Base-by-base conservation (phyloP, 1,139 yeast genomes). In the Trichomonascaceae sp. region DNA sequence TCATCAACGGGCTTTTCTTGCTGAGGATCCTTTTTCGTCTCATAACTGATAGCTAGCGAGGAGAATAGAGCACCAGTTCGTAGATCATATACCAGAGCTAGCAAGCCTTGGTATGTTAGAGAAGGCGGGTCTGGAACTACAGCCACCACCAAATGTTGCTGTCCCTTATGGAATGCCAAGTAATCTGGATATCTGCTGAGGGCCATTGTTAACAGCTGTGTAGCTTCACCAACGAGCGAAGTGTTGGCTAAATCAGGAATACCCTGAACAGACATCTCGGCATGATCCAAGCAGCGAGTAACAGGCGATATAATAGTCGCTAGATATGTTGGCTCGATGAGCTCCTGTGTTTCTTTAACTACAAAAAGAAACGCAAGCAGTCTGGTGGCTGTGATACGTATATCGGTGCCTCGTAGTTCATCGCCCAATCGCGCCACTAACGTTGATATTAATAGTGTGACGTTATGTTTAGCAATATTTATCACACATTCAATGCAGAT, bases 121-220 rank as follows among this genome's bases (percentile, higher is more conserved):
- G 45, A 18, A n/a, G 51, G 52, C n/a, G 50, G 43, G 32, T 39
- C 55, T n/a, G 57, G 49, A 18, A 50, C 27, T 13, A 59, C 46
- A 15, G 62, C 54, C 1, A 64, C 59, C n/a, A 66, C 67, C 13
- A 65, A 58, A 36, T 63, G 53, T 52, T 65, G 68, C 49, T 61
- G 66, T 12, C 54, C 56, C 52, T 63, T 64, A 54, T 65, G 66
- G 53, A 65, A 65, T 19, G 63, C 60, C 30, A 63, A 55, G 19
- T 55, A 49, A 19, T 60, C 60, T 2, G 66, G 63, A 48, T 58
- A 61, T 46, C 51, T 48, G 13, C 51, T 44, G 57, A 63, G 52
- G 2, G 61, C 59, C 8, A 53, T 48, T 1, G 65, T 54, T 45
- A 65, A 51, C 45, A 62, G 63, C 43, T 56, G 60, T 1, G 66